A percentile compares a stretch with the other conserved stretches of the same genome.
Conservation (phyloP, 2,329 filamentous ascomycete genomes). For the Claviceps maximensis region DNA sequence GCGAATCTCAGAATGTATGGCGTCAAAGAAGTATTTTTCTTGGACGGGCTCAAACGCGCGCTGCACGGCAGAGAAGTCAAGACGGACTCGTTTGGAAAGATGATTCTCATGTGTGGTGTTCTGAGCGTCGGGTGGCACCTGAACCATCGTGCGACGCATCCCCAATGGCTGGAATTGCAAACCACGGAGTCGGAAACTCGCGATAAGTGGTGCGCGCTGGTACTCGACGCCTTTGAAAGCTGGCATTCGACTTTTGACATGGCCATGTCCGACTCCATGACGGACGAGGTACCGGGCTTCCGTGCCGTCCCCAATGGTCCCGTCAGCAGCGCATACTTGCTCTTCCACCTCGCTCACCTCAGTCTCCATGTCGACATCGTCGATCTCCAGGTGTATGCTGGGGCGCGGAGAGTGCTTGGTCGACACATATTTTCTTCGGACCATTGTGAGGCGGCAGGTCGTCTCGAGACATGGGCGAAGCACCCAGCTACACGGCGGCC, state of each 20-base stretch:
- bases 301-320: conserved; percentile 40
- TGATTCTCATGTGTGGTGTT: conserved; percentile 80
- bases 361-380: conserved; percentile 79
- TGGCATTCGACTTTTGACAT: conserved; percentile 80
- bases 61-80: conserved; percentile 69
- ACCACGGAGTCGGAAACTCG: conserved; percentile 44
- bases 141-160: conserved; percentile 72
- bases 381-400: conserved; percentile 80
- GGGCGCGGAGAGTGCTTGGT: conserved; percentile 63
- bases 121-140: conserved; percentile 90
- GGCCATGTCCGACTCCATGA: conserved; percentile 35
- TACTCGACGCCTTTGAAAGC: conserved; percentile 69
- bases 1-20: conserved; percentile 65
- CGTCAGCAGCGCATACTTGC: conserved; percentile 65
- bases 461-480: conserved; percentile 70
- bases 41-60: conserved; percentile 73
- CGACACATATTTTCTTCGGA: conserved; percentile 66
- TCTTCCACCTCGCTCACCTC: conserved; percentile 82
- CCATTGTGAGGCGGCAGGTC: conserved; percentile 55
- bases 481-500: conserved; percentile 65
- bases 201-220: conserved; percentile 65
- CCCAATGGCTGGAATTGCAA: conserved; percentile 63
- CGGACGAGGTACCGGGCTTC: conserved; percentile 23
- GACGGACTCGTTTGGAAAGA: conserved; percentile 79
- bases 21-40: conserved; percentile 64